Base-by-base conservation (phyloP, 306 rosid genomes). In the Vicia faba region DNA sequence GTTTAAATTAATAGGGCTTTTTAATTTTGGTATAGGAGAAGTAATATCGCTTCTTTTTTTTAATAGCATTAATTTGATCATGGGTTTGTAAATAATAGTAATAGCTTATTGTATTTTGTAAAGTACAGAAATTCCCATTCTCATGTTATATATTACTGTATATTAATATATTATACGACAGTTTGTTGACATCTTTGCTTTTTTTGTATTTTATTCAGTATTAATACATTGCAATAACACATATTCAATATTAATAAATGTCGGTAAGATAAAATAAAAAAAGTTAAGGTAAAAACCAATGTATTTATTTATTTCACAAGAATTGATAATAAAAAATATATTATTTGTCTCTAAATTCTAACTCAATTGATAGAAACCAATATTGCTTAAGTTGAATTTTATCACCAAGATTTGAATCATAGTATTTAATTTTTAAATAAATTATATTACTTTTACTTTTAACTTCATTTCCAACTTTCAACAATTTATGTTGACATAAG, bases 21-120 rank as follows among this genome's bases (percentile, higher is more conserved):
- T 39, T 36, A 16, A 10, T 33, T 62, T 23, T 19, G 25, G 14
- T 12, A 71, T 62, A 51, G 63, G 1, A 43, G 63, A 77, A 70
- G 73, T 79, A 48, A 43, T 15, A 20, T 61, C 51, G 68, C 73
- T 76, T 76, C 74, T 41, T 45, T 2, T 25, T 66, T 60, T 64
- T 41, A 7, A 43, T 49, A 58, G 43, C 53, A 57, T 48, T 61
- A 38, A 64, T 69, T 43, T 59, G 25, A 70, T 62, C 46, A 43
- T 25, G 69, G 68, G 55, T 43, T 66, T 80, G 81, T 82, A 75
- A 26, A 70, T 64, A 71, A 60, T 13, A 15, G 7, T 55, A 68
- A 23, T 11, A 15, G 5, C 60, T 65, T 31, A 68, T 51, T 33
- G 38, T 33, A 7, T 33, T 33, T 14, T 55, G 72, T 61, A 78